A percentile compares a stretch with the other conserved stretches of the same genome.
phyloP scores from a whole-genome alignment of 768 basidiomycete species.

The Mycena kentingensis region DNA sequence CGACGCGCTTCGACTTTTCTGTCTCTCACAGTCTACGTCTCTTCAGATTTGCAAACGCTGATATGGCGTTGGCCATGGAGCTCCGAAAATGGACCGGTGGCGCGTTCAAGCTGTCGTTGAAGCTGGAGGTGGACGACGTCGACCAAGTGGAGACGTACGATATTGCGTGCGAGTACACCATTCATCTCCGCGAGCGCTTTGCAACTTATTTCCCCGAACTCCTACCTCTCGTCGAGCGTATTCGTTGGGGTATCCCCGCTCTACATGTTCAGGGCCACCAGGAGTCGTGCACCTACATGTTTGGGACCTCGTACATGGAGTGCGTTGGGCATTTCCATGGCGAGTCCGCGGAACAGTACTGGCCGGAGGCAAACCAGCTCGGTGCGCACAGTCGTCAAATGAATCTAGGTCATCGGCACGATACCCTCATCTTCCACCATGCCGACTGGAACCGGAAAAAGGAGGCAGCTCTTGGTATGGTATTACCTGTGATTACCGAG shows the following conservation, averaged over 20 bases:
- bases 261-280: constrained; percentile 25
- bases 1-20: neutral
- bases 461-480: neutral
- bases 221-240: neutral
- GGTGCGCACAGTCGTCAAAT: constrained; percentile 26
- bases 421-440: constrained; percentile 24
- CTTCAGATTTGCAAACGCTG: constrained; percentile 20
- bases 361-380: constrained; percentile 21
- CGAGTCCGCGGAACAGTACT: constrained; percentile 24
- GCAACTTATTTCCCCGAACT: constrained; percentile 13
- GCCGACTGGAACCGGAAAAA: constrained; percentile 26
- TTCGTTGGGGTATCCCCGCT: constrained; percentile 20
- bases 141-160: constrained; percentile 18
- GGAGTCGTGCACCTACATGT: constrained; percentile 23
- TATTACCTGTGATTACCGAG: neutral
- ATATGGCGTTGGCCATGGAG: constrained; percentile 6
- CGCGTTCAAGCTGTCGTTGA: neutral
- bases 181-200: constrained; percentile 16
- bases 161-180: constrained; percentile 21
- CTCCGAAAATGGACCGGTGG: neutral
- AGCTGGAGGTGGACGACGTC: neutral
- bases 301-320: constrained; percentile 21
- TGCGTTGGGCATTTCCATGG: constrained; percentile 28
- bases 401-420: constrained; percentile 26
- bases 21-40: constrained; percentile 2